Evolutionary conservation across 306 rosid genomes (phyloP), one percentile per base, ranked within the genome.

Genomic region (Rosa persica): DNA sequence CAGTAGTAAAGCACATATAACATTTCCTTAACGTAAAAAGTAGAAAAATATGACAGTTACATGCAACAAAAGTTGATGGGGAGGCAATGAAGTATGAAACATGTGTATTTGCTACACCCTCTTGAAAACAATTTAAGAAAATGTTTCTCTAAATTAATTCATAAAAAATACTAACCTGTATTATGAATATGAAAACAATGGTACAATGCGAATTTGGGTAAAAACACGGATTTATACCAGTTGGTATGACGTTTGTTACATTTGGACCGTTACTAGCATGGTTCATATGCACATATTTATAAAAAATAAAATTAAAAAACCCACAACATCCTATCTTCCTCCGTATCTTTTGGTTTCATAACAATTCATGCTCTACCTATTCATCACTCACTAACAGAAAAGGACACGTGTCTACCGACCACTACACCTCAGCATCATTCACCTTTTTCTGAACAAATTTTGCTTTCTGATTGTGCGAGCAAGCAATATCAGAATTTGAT

Each of bases 341-440:
- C 19, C 3, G 30, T 3, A 0, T 61, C 71, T 61, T 27, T 30
- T 61, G 49, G 42, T 8, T 42, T 43, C 52, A 20, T 54, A n/a
- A 8, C 30, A 15, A 12, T 67, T 16, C 60, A 9, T 39, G 67
- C 22, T 73, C 6, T n/a, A 36, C 64, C 62, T 6, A 76, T 69
- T 67, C 74, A 46, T 58, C 62, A 54, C 70, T 58, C 76, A 66
- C 57, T 68, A 30, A 16, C 64, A 49, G 25, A 65, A 65, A 38
- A 8, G 27, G 25, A 36, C 19, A 52, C 5, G 42, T 44, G 73
- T 51, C 87, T 77, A 77, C 61, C 30, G 15, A 38, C n/a, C 58
- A 51, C 43, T 44, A 66, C 70, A 60, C 80, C 27, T 34, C 81
- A 62, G 25, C 65, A 9, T 1, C 11, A 23, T 70, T 40, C 47